These are phyloP conservation scores for Hypoxylon sp. DNA, from an alignment of 2,329 filamentous ascomycete species.

Conservation along the genomic window DNA sequence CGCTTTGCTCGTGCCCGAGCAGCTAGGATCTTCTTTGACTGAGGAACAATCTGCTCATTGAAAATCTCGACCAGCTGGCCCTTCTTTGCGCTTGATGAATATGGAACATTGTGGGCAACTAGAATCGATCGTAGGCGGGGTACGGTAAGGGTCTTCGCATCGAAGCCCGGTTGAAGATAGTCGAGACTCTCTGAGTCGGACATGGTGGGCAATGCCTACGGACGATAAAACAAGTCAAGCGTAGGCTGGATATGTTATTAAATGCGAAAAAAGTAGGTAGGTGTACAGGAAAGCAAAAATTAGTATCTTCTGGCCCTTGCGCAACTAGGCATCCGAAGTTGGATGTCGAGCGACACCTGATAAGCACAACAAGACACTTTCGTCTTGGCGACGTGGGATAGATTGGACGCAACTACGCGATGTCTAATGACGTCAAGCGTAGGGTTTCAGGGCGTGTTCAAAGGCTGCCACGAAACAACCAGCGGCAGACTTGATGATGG, in stretches of 20 bases:
- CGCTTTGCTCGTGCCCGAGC: constrained; percentile 85
- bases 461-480: constrained; percentile 3
- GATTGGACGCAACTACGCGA: constrained; percentile 13
- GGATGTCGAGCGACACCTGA: constrained; percentile 20
- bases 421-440: constrained; percentile 18
- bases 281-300: constrained; percentile 4
- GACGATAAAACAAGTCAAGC: neutral
- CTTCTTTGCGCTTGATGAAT: constrained; percentile 93
- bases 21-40: constrained; percentile 81
- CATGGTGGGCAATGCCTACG: constrained; percentile 60
- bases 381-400: constrained; percentile 33
- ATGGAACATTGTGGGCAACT: constrained; percentile 87
- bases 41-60: constrained; percentile 81
- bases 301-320: constrained; percentile 7
- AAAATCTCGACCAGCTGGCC: constrained; percentile 88
- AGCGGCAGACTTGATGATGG: constrained; percentile 26
- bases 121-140: constrained; percentile 92
- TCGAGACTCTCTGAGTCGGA: constrained; percentile 77
- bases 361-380: constrained; percentile 23
- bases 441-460: constrained; percentile 7
- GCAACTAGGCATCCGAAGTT: constrained; percentile 14
- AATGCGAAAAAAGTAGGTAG: constrained; percentile 5
- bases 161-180: constrained; percentile 90
- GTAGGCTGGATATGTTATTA: neutral
- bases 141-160: constrained; percentile 86